Percentiles rank a stretch among this genome's conserved stretches.
These are phyloP conservation scores for Pseudogymnoascus sp. DNA, from an alignment of 2,329 filamentous ascomycete species.

Conservation along the genomic window DNA sequence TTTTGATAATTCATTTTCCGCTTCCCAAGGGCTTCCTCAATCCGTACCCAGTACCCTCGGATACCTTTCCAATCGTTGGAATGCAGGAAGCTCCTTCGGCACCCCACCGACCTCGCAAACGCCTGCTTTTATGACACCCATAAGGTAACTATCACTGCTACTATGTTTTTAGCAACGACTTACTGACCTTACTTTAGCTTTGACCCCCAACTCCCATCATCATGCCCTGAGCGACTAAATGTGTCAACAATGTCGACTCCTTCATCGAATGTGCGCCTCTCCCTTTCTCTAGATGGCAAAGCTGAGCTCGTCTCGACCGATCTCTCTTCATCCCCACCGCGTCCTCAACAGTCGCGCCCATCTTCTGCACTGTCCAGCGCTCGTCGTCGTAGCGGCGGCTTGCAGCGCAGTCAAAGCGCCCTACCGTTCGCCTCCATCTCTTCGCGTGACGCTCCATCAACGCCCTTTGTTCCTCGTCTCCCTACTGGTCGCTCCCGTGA, in stretches of 20 bases:
- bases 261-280: conserved; percentile 52
- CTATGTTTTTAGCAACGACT: conserved; percentile 10
- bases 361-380: conserved; percentile 35
- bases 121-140: conserved; percentile 30
- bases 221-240: conserved; percentile 24
- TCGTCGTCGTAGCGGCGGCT: conserved; percentile 38
- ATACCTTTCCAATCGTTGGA: conserved; percentile 45
- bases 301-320: conserved; percentile 71
- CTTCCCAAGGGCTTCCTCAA: conserved; percentile 14
- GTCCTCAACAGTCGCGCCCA: conserved; percentile 41
- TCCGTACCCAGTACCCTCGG: conserved; percentile 27
- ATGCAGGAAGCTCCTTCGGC: conserved; percentile 41
- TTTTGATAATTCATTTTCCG: neutral
- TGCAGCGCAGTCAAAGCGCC: conserved; percentile 64
- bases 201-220: conserved; percentile 20
- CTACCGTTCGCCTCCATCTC: conserved; percentile 50
- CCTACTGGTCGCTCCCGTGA: conserved; percentile 72
- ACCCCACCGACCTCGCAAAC: conserved; percentile 35
- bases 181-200: conserved; percentile 16
- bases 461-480: conserved; percentile 39
- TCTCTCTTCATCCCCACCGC: conserved; percentile 61
- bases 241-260: conserved; percentile 14
- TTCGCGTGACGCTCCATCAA: conserved; percentile 36
- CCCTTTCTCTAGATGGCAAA: conserved; percentile 79
- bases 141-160: conserved; percentile 31